phyloP scores from a whole-genome alignment of 2,329 filamentous ascomycete genomes.

The Pestalotiopsis sp. region DNA sequence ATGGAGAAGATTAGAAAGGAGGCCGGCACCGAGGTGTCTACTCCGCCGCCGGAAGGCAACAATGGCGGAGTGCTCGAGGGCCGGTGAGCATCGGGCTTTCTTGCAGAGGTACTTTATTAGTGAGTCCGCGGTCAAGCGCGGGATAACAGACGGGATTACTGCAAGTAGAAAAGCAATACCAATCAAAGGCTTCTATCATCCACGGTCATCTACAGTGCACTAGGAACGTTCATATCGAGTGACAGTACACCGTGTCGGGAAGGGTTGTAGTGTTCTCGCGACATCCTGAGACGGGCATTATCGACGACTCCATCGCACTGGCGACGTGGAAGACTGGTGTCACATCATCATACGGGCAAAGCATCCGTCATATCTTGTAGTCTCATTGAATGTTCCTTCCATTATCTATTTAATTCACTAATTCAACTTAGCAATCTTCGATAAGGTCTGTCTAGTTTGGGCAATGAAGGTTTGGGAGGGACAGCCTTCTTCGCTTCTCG shows the following conservation, averaged over 20 bases:
- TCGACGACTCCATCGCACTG: neutral
- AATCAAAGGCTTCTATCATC: too few relatives aligned
- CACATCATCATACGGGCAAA: neutral
- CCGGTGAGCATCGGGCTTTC: neutral
- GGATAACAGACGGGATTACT: too few relatives aligned
- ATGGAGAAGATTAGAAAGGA: slow-evolving; percentile 43
- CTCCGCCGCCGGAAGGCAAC: neutral
- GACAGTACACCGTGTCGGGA: neutral
- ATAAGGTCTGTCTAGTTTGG: too few relatives aligned
- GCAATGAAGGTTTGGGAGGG: too few relatives aligned
- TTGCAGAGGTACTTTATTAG: neutral
- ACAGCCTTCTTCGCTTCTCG: too few relatives aligned
- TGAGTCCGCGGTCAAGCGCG: too few relatives aligned
- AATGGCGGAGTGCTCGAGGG: neutral
- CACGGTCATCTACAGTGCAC: too few relatives aligned
- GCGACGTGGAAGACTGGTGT: neutral
- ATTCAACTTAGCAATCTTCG: neutral
- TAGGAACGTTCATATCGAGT: too few relatives aligned
- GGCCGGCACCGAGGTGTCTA: slow-evolving; percentile 38
- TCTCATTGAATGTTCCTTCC: neutral
- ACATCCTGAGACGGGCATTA: neutral
- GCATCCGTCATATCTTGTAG: neutral
- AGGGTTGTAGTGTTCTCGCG: neutral
- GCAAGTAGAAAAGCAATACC: too few relatives aligned
- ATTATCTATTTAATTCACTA: neutral